phyloP scores from a whole-genome alignment of 345 rosid genomes.

The Citrus australasica region DNA sequence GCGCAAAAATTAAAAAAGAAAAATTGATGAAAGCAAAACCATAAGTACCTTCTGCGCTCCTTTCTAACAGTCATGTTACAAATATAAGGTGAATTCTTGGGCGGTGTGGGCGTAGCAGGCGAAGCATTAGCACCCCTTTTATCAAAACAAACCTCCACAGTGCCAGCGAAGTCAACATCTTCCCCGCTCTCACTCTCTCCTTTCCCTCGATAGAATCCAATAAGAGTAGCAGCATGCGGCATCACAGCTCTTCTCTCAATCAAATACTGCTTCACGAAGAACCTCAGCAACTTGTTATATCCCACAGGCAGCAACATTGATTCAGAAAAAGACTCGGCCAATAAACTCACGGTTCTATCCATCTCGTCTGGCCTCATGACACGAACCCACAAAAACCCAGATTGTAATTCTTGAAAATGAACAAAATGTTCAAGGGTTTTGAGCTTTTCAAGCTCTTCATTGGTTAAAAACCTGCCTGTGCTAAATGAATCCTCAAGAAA shows the following conservation, averaged over 20 bases:
- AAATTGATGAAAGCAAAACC: not conserved
- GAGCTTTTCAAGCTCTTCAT: constrained; percentile 72
- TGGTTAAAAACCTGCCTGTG: constrained; percentile 53
- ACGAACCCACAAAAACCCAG: constrained; percentile 65
- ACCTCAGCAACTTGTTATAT: constrained; percentile 59
- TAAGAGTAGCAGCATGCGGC: constrained; percentile 81
- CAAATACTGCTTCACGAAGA: constrained; percentile 83
- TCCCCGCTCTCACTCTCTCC: constrained; percentile 21
- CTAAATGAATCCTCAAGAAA: constrained; percentile 58
- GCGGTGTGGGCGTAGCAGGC: constrained; percentile 76
- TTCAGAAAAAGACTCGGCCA: constrained; percentile 81
- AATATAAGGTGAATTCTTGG: constrained; percentile 71
- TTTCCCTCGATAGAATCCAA: constrained; percentile 56
- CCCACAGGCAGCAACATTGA: constrained; percentile 72
- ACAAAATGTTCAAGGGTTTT: constrained; percentile 57
- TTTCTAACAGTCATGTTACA: constrained; percentile 87
- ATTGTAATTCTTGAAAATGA: constrained; percentile 45
- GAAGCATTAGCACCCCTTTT: constrained; percentile 72
- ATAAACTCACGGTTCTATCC: constrained; percentile 60
- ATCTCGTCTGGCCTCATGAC: constrained; percentile 74
- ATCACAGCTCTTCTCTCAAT: constrained; percentile 60
- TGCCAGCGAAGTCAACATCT: constrained; percentile 65
- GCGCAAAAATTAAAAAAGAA: not conserved
- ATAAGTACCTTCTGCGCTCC: constrained; percentile 59
- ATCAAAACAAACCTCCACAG: constrained; percentile 84